Evolutionary conservation across 306 rosid species (phyloP).

Genomic region (Medicago ruthenica): DNA sequence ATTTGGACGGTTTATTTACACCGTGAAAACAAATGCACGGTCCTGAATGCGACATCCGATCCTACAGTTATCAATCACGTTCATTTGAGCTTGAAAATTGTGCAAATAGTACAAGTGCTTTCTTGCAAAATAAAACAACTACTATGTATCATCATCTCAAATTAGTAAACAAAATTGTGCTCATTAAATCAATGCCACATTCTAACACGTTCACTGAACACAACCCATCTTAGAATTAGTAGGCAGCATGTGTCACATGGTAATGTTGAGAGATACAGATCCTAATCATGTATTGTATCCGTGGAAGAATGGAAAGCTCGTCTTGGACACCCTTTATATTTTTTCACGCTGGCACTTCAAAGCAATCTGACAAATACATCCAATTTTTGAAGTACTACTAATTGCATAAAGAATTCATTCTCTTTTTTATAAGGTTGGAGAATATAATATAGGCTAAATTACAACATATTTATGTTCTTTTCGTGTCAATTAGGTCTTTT

Average conservation of each 20-base stretch:
- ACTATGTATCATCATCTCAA: not conserved
- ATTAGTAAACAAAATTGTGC: not conserved
- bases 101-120: not conserved
- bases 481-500: too few relatives aligned
- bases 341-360: not conserved
- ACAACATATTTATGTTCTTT: too few relatives aligned
- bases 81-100: not conserved
- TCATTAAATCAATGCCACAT: not conserved
- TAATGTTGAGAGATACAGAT: not conserved
- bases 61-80: constrained; percentile 6
- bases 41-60: not conserved
- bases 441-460: too few relatives aligned
- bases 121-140: not conserved
- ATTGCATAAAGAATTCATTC: not conserved
- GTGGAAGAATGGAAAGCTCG: not conserved
- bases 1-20: too few relatives aligned
- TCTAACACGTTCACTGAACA: not conserved
- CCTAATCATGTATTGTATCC: not conserved
- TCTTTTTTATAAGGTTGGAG: not conserved
- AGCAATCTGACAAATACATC: not conserved
- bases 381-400: not conserved
- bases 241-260: not conserved
- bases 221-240: not conserved
- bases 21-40: not conserved
- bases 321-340: not conserved